A percentile compares a stretch with the other conserved stretches of the same genome.
These are phyloP conservation scores for Myochromella boudieri DNA, from an alignment of 768 basidiomycete species.

Conservation along the genomic window DNA sequence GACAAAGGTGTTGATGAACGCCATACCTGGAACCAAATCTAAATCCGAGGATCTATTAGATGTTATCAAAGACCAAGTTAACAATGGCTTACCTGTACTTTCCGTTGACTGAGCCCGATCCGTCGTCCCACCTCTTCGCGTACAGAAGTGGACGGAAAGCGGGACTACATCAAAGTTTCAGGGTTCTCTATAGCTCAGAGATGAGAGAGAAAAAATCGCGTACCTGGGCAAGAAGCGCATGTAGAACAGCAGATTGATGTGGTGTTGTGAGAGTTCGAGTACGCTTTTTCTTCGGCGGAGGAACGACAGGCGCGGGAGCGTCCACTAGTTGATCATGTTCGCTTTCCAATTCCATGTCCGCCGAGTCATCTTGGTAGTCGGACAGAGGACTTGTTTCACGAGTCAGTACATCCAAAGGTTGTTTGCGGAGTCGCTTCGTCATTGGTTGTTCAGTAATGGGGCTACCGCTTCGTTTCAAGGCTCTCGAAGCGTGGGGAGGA, in stretches of 20 bases:
- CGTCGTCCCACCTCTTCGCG: conserved; percentile 85
- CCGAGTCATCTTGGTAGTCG: conserved; percentile 56
- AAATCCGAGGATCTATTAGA: conserved; percentile 17
- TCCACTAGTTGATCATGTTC: conserved; percentile 42
- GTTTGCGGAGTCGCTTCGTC: conserved; percentile 43
- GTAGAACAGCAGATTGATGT: conserved; percentile 85
- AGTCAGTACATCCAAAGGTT: conserved; percentile 20
- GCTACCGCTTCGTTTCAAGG: conserved; percentile 20
- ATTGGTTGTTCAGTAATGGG: conserved; percentile 34
- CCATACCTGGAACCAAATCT: conserved; percentile 92
- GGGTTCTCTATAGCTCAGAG: conserved; percentile 8
- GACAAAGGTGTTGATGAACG: too few species aligned
- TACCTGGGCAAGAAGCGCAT: conserved; percentile 85
- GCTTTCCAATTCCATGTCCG: conserved; percentile 57
- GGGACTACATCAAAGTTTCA: conserved; percentile 54
- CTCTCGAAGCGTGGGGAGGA: too few species aligned
- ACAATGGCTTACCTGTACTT: conserved; percentile 71
- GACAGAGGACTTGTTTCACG: conserved; percentile 41
- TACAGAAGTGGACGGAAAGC: conserved; percentile 85
- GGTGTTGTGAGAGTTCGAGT: conserved; percentile 85
- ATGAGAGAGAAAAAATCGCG: conserved; percentile 16
- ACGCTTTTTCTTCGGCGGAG: conserved; percentile 75
- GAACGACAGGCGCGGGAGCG: conserved; percentile 29
- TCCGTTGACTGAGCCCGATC: conserved; percentile 86
- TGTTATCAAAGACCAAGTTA: conserved; percentile 8